Evolutionary conservation across 1,284 basidiomycete species (phyloP).

Genomic region (Phlebopus sp.): DNA sequence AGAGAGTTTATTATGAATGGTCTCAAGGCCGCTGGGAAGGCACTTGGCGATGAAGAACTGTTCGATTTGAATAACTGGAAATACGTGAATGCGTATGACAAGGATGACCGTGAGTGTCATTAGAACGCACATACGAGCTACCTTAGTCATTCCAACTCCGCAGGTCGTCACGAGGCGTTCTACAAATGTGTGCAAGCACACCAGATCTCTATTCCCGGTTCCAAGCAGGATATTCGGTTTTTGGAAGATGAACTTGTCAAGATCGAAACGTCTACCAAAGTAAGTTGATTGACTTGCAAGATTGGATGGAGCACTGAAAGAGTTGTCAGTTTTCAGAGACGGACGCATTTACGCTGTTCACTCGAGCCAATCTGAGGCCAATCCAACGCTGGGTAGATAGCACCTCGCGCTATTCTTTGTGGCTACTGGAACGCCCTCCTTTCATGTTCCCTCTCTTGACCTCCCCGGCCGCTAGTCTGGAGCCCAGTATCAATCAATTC

Average conservation of each 20-base stretch:
- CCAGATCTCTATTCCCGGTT: constrained; percentile 52
- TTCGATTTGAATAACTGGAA: constrained; percentile 77
- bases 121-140: neutral
- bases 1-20: constrained; percentile 90
- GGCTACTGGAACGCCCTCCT: constrained; percentile 85
- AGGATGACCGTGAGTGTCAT: constrained; percentile 54
- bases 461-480: constrained; percentile 26
- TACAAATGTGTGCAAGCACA: constrained; percentile 71
- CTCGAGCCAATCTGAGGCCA: constrained; percentile 76
- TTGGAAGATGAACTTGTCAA: constrained; percentile 75
- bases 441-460: constrained; percentile 70
- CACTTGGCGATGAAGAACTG: constrained; percentile 58
- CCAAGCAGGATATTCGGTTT: constrained; percentile 48
- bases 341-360: constrained; percentile 76
- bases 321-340: constrained; percentile 69
- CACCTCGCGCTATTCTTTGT: constrained; percentile 76
- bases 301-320: constrained; percentile 5
- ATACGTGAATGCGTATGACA: constrained; percentile 81
- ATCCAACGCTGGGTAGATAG: constrained; percentile 86
- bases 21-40: constrained; percentile 60
- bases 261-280: constrained; percentile 90
- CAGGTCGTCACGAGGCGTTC: constrained; percentile 87
- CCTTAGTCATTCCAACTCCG: constrained; percentile 9
- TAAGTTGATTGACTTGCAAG: constrained; percentile 28
- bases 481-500: constrained; percentile 37